Evolutionary conservation across 2,329 filamentous ascomycete species (phyloP).

Genomic region (Atkinsonella texensis): DNA sequence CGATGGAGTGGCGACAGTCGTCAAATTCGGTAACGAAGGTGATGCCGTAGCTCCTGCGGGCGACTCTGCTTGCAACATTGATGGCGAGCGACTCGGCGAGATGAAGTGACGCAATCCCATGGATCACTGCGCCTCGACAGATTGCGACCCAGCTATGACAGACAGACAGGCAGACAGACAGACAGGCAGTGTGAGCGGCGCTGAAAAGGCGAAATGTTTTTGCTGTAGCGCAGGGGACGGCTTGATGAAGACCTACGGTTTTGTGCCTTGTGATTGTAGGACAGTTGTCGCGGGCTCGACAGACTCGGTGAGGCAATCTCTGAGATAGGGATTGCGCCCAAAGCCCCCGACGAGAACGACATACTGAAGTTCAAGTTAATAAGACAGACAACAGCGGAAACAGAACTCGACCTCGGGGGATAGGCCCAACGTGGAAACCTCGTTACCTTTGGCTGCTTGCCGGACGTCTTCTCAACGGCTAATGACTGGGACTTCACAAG

Average conservation of each 20-base stretch:
- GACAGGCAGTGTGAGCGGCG: background rate
- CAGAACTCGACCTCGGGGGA: too few species aligned
- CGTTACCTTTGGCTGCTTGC: constrained; percentile 15
- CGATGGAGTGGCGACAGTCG: background rate
- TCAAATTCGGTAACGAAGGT: background rate
- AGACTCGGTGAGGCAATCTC: constrained; percentile 5
- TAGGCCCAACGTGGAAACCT: background rate
- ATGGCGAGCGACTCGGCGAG: constrained; percentile 4
- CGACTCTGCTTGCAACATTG: constrained; percentile 13
- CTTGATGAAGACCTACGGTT: constrained; percentile 19
- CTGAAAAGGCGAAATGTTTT: too few species aligned
- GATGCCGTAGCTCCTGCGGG: constrained; percentile 18
- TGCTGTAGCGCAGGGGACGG: background rate
- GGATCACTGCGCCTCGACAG: constrained; percentile 21
- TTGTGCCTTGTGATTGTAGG: constrained; percentile 17
- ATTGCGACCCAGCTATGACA: constrained; percentile 22
- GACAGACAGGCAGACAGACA: too few species aligned
- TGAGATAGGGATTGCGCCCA: constrained; percentile 20
- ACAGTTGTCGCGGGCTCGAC: constrained; percentile 9
- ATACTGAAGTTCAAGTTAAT: constrained; percentile 14
- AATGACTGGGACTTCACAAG: constrained; percentile 16
- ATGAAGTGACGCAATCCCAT: constrained; percentile 8
- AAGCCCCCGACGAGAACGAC: constrained; percentile 28
- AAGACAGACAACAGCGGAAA: too few species aligned
- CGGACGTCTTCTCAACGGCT: constrained; percentile 9